A percentile compares a stretch with the other conserved stretches of the same genome.
Conservation (phyloP, 768 basidiomycete genomes). For the Auricularia cornea region DNA sequence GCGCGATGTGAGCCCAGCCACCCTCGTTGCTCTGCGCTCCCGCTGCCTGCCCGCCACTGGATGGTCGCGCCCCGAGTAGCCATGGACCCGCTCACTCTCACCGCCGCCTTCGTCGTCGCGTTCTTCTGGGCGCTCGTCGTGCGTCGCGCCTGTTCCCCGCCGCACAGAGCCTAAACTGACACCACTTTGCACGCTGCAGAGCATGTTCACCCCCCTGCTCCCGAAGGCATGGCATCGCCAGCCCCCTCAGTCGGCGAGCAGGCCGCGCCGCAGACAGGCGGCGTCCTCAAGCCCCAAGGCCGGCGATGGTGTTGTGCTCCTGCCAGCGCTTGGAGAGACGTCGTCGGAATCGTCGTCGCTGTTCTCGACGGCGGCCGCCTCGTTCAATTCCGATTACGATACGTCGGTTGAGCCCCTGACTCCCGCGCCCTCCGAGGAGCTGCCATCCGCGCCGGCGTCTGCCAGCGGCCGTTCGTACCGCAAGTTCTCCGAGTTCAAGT, state of each 20-base stretch:
- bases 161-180: neutral
- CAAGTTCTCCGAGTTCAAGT: neutral
- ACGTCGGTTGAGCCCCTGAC: neutral
- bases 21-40: neutral
- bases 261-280: neutral
- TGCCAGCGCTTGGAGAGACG: neutral
- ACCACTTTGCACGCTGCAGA: neutral
- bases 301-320: neutral
- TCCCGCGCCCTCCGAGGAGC: neutral
- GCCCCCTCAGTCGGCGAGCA: neutral
- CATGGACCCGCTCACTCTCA: neutral
- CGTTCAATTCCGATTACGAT: neutral
- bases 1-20: too few relatives aligned
- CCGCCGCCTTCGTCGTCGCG: neutral
- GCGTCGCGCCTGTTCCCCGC: neutral
- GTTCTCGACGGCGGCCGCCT: neutral
- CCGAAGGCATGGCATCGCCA: neutral
- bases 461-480: neutral
- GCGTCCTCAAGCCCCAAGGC: neutral
- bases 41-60: neutral
- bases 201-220: neutral
- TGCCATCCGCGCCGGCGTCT: neutral
- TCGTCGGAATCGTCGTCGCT: neutral
- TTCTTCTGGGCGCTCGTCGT: neutral
- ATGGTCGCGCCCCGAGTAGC: neutral